Evolutionary conservation across 73 alveolate species (phyloP), one percentile per base, ranked within the genome.

Genomic region (Paramecium sexaurelia): DNA sequence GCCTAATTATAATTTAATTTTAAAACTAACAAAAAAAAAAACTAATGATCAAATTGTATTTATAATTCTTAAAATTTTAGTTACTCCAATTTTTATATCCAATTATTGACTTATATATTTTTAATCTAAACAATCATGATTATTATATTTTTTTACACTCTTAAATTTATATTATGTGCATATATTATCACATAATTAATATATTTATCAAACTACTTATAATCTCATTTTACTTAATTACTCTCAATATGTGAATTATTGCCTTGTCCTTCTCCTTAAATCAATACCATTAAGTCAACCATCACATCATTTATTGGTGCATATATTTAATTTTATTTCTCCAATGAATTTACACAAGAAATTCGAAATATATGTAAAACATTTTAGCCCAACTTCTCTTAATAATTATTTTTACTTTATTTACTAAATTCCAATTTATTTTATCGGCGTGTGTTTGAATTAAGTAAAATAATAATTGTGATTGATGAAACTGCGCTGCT

Each of bases 401-500:
- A 51, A 5, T 61, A 32, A 26, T 26, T 11, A 61, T 24, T 61
- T 22, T 8, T 61, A 61, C 83, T 61, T 26, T 32, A 29, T 61
- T 61, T 0, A 61, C 39, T 26, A 61, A 8, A 61, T 61, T 61
- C 83, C 83, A 61, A 61, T 61, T 61, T 3, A 61, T 61, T 32
- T 61, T 61, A 61, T 61, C 83, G 20, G 83, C 20, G 26, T 61
- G 83, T 22, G 83, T 61, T 61, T 61, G 13, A 32, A 61, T 61
- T 61, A 61, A 32, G 39, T 61, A 61, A 27, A 3, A 29, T 24
- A 61, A 61, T 61, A 61, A 61, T 10, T 61, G 33, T 11, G 83
- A 61, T 32, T 61, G 43, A 61, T 78, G 90, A 78, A 78, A 78
- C 36, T 45, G 27, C 11, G 90, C 90, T 17, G 90, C 90, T 43